phyloP scores from a whole-genome alignment of 2,329 filamentous ascomycete species.

The Didymellaceae sp. region DNA sequence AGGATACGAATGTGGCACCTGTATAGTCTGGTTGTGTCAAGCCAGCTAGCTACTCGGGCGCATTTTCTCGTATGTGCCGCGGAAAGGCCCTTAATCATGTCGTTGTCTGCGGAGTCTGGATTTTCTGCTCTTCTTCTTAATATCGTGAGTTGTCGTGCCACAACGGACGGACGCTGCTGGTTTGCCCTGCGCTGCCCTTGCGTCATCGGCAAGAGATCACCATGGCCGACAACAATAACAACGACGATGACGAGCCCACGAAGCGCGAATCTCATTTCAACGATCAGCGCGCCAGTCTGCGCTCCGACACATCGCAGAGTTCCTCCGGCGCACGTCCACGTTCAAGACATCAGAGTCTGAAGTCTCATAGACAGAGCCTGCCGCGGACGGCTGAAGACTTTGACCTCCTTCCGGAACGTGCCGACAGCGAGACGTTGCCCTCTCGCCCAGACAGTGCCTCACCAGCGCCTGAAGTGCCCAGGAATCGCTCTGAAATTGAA shows the following conservation, averaged over 20 bases:
- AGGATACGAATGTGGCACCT: slow-evolving; percentile 1
- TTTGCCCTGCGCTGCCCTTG: slow-evolving; percentile 9
- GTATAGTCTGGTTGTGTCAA: neutral
- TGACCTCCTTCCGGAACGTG: slow-evolving; percentile 18
- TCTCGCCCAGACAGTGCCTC: slow-evolving; percentile 17
- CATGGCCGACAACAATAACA: slow-evolving; percentile 34
- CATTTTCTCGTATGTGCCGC: too few relatives aligned
- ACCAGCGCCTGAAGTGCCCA: slow-evolving; percentile 18
- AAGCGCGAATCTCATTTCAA: slow-evolving; percentile 42
- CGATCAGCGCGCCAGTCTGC: slow-evolving; percentile 41
- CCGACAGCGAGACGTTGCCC: slow-evolving; percentile 16
- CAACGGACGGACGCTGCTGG: slow-evolving; percentile 1
- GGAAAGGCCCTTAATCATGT: too few relatives aligned
- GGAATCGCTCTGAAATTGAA: slow-evolving; percentile 1
- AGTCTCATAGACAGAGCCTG: slow-evolving; percentile 5
- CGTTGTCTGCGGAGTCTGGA: too few relatives aligned
- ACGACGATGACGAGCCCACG: slow-evolving; percentile 33
- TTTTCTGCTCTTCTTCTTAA: too few relatives aligned
- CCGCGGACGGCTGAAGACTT: slow-evolving; percentile 5
- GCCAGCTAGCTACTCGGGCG: neutral
- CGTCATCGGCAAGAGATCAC: slow-evolving; percentile 1
- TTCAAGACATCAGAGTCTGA: slow-evolving; percentile 22
- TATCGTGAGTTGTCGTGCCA: too few relatives aligned
- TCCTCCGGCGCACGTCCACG: slow-evolving; percentile 24
- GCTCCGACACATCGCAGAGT: slow-evolving; percentile 28